These are phyloP conservation scores for Clavariopsis aquatica DNA, from an alignment of 495 filamentous ascomycete genomes.

Conservation along the genomic window DNA sequence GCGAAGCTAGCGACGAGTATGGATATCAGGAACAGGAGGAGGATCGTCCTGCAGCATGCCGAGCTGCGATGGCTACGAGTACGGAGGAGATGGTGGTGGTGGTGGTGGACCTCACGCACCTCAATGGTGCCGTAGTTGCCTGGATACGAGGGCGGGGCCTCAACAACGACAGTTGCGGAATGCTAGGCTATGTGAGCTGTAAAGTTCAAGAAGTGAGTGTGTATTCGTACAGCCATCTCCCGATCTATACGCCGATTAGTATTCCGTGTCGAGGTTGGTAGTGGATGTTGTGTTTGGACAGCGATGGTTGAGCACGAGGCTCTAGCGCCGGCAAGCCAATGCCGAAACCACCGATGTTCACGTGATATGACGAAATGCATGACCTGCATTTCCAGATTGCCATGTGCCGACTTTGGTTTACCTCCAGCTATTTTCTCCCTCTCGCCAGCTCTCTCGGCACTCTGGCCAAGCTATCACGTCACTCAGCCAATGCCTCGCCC, in stretches of 20 bases:
- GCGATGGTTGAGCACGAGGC: no score
- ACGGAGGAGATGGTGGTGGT: background rate
- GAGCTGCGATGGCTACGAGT: conserved; percentile 5
- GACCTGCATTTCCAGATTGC: no score
- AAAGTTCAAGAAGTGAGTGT: background rate
- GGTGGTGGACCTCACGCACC: conserved; percentile 15
- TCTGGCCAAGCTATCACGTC: no score
- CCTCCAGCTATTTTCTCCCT: no score
- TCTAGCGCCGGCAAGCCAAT: no score
- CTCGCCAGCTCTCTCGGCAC: no score
- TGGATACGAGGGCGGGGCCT: conserved; percentile 19
- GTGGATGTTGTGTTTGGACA: background rate
- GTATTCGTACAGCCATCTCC: conserved; percentile 3
- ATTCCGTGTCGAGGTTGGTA: background rate
- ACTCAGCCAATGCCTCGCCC: no score
- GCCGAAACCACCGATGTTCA: no score
- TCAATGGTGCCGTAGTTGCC: conserved; percentile 28
- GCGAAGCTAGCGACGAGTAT: conserved; percentile 11
- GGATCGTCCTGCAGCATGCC: conserved; percentile 16
- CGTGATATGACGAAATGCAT: no score
- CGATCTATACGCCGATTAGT: background rate
- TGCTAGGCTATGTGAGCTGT: conserved; percentile 4
- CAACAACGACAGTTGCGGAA: conserved; percentile 13
- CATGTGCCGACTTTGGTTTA: no score
- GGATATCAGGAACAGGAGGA: conserved; percentile 9